Percentiles rank a stretch among this genome's conserved stretches.
Evolutionary conservation across 139 green algal genomes (phyloP).

Genomic region (Haematococcus sp.): DNA sequence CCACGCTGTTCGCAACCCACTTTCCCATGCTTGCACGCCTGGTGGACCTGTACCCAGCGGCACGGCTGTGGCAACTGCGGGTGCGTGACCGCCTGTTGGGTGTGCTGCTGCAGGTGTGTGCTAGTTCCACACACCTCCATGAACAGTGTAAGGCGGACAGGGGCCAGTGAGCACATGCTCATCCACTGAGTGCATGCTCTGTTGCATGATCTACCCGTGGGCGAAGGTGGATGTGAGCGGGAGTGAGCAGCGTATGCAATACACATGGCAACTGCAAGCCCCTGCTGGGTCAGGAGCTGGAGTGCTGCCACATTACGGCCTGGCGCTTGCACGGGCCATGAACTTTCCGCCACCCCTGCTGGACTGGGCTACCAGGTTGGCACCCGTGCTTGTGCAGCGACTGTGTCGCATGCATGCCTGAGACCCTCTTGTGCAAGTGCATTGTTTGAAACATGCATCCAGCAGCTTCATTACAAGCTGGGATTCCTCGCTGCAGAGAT

Average conservation of each 20-base stretch:
- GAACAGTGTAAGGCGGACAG: neutral
- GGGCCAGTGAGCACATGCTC: neutral
- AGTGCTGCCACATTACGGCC: conserved; percentile 53
- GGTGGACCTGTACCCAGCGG: conserved; percentile 56
- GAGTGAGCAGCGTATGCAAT: conserved; percentile 30
- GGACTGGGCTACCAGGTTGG: conserved; percentile 17
- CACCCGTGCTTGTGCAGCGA: neutral
- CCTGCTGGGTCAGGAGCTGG: conserved; percentile 5
- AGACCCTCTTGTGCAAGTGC: too few relatives aligned
- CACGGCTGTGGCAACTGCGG: conserved; percentile 59
- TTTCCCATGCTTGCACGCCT: conserved; percentile 63
- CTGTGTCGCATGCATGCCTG: neutral
- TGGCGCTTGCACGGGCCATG: conserved; percentile 53
- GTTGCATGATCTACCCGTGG: too few relatives aligned
- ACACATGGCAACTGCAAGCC: conserved; percentile 41
- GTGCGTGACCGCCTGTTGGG: conserved; percentile 23
- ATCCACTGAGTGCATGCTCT: neutral
- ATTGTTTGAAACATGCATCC: too few relatives aligned
- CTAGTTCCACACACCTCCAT: neutral
- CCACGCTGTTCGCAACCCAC: conserved; percentile 76
- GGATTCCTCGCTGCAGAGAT: too few relatives aligned
- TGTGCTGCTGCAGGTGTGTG: neutral
- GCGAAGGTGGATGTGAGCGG: conserved; percentile 23
- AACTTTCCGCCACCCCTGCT: conserved; percentile 47
- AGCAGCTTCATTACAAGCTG: too few relatives aligned